Percentiles rank a stretch among this genome's conserved stretches.
These are phyloP conservation scores for Ophidiomyces ophidiicola DNA, from an alignment of 2,329 filamentous ascomycete genomes.

Conservation along the genomic window DNA sequence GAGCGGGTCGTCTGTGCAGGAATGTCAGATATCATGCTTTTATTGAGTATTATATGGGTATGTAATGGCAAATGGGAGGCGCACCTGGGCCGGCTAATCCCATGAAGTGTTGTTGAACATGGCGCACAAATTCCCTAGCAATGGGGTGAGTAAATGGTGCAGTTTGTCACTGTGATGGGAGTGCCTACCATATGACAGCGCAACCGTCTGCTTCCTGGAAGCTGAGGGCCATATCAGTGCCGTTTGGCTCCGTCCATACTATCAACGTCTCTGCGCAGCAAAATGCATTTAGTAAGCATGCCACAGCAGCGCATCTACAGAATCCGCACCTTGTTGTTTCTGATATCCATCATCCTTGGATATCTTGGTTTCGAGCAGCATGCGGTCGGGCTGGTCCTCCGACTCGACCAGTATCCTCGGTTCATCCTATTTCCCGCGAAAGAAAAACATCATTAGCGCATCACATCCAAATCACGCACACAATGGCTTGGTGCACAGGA, in stretches of 20 bases:
- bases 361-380: conserved; percentile 79
- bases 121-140: conserved; percentile 76
- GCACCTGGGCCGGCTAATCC: conserved; percentile 51
- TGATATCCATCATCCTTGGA: conserved; percentile 92
- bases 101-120: conserved; percentile 64
- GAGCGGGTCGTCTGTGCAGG: conserved; percentile 59
- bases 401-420: conserved; percentile 83
- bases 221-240: conserved; percentile 91
- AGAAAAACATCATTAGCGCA: conserved; percentile 42
- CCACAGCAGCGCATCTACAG: conserved; percentile 18
- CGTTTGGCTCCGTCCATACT: conserved; percentile 89
- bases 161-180: not conserved
- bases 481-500: conserved; percentile 7
- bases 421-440: conserved; percentile 61
- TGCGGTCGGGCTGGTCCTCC: conserved; percentile 74
- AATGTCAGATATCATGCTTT: too few species aligned
- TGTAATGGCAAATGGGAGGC: conserved; percentile 14
- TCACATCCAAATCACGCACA: conserved; percentile 2
- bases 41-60: too few species aligned
- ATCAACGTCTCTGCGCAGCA: conserved; percentile 76
- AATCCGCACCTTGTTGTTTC: conserved; percentile 71
- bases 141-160: conserved; percentile 3
- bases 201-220: conserved; percentile 97
- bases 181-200: conserved; percentile 71
- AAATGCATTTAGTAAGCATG: conserved; percentile 16